Percentiles rank a stretch among this genome's conserved stretches.
Conservation (phyloP, 2,329 filamentous ascomycete species). For the Juglanconis juglandina region DNA sequence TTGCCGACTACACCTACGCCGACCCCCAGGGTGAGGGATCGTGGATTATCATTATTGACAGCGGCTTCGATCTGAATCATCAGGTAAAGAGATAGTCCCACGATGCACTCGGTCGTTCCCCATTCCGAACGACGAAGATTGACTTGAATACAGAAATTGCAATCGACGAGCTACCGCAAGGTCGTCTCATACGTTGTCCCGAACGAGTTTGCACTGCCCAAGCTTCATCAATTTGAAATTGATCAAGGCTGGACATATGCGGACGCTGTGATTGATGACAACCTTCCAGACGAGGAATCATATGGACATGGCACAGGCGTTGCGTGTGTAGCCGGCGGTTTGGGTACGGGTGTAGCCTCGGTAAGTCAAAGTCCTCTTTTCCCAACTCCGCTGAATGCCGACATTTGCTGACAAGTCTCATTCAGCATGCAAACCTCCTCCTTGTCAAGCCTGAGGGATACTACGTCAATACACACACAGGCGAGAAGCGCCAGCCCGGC, state of each 20-base stretch:
- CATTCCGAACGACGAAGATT: not conserved
- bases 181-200: not conserved
- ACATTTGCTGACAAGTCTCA: too few species aligned
- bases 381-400: too few species aligned
- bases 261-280: not conserved
- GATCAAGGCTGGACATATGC: not conserved
- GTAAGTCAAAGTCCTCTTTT: too few species aligned
- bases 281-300: not conserved
- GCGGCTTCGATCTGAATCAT: conserved; percentile 4
- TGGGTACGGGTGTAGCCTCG: not conserved
- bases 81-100: not conserved
- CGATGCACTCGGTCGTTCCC: too few species aligned
- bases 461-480: not conserved
- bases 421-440: not conserved
- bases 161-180: not conserved
- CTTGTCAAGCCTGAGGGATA: not conserved
- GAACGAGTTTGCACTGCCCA: not conserved
- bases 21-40: conserved; percentile 2
- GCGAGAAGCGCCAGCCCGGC: not conserved
- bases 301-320: conserved; percentile 2
- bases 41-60: conserved; percentile 7
- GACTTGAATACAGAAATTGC: not conserved
- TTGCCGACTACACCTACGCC: conserved; percentile 1
- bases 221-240: not conserved
- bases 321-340: not conserved